These are phyloP conservation scores for Fomes fomentarius DNA, from an alignment of 1,284 basidiomycete genomes.

Conservation along the genomic window DNA sequence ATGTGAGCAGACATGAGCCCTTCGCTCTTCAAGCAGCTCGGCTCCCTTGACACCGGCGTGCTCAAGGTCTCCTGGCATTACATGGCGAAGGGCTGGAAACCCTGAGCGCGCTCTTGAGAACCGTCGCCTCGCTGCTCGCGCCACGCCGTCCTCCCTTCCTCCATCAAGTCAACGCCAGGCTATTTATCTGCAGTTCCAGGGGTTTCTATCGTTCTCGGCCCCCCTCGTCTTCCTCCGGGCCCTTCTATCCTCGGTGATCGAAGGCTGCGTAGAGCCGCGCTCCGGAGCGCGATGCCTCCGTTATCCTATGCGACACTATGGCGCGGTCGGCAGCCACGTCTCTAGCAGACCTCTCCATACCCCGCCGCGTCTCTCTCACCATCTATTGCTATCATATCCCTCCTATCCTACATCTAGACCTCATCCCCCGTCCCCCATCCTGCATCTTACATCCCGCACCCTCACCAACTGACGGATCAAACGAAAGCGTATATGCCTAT, in stretches of 20 bases:
- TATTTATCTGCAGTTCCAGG: constrained; percentile 15
- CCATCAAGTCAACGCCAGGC: constrained; percentile 15
- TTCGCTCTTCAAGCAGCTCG: constrained; percentile 33
- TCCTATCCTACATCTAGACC: too few species aligned
- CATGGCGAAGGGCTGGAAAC: constrained; percentile 29
- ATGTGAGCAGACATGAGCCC: constrained; percentile 33
- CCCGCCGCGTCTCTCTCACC: too few species aligned
- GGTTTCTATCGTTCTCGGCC: background rate
- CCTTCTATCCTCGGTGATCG: constrained; percentile 19
- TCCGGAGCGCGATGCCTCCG: constrained; percentile 11
- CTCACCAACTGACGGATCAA: too few species aligned
- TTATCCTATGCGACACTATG: background rate
- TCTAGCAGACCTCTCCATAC: constrained; percentile 14
- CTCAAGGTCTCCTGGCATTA: constrained; percentile 33
- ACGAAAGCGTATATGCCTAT: too few species aligned
- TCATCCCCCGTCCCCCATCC: too few species aligned
- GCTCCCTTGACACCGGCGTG: constrained; percentile 31
- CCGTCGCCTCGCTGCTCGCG: background rate
- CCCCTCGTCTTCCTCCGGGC: constrained; percentile 3
- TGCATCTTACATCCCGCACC: too few species aligned
- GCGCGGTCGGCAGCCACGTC: constrained; percentile 5
- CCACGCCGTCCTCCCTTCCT: background rate
- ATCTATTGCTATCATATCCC: too few species aligned
- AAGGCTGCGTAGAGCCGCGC: constrained; percentile 17
- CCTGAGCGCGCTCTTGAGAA: constrained; percentile 13